Conservation (phyloP, 805 yeast species). For the Hanseniaspora thailandica region DNA sequence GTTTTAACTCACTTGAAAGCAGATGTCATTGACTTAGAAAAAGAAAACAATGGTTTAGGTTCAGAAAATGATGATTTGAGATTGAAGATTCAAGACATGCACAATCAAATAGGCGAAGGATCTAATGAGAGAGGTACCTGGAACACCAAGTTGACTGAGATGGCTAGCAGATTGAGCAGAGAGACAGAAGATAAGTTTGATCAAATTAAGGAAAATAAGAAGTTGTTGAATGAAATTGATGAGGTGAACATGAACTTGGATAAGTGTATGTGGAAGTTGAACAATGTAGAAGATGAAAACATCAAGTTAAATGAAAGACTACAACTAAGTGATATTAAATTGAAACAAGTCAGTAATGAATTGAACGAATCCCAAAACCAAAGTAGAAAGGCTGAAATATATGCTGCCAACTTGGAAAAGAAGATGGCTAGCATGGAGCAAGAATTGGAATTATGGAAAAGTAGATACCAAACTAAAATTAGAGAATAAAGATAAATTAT, state of each 20-base stretch:
- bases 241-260: conserved; percentile 43
- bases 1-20: conserved; percentile 36
- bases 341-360: conserved; percentile 34
- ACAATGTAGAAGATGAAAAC: conserved; percentile 48
- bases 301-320: conserved; percentile 43
- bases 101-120: neutral
- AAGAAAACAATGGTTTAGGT: conserved; percentile 41
- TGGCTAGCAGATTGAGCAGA: conserved; percentile 41
- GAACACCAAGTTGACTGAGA: conserved; percentile 42
- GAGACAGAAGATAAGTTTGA: conserved; percentile 41
- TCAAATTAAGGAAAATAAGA: conserved; percentile 39
- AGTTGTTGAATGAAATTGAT: conserved; percentile 41
- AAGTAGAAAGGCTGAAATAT: conserved; percentile 43
- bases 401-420: conserved; percentile 44
- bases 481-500: conserved; percentile 17
- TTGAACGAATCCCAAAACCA: conserved; percentile 36
- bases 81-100: conserved; percentile 33
- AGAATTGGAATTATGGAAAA: conserved; percentile 48
- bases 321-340: conserved; percentile 34
- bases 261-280: conserved; percentile 40
- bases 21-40: conserved; percentile 45
- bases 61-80: conserved; percentile 37
- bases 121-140: conserved; percentile 46
- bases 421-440: conserved; percentile 40
- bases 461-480: conserved; percentile 24